Conservation (phyloP, 2,329 filamentous ascomycete species). For the Phyllosticta citribraziliensis region DNA sequence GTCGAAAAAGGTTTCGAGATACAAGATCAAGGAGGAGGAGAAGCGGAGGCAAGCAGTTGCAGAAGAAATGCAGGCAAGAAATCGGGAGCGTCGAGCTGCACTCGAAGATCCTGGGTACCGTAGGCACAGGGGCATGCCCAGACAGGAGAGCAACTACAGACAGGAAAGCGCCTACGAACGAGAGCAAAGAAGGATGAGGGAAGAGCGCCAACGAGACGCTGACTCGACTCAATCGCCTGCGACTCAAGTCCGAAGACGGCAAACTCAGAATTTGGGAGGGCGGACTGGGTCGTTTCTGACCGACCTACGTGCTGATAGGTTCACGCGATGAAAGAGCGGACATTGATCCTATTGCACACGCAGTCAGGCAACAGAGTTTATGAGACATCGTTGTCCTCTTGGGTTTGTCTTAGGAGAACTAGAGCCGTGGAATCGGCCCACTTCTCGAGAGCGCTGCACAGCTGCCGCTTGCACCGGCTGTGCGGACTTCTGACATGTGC, state of each 20-base stretch:
- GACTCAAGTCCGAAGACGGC: not conserved
- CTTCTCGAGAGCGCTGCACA: too few species aligned
- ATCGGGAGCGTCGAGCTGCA: not conserved
- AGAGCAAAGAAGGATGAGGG: not conserved
- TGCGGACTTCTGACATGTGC: too few species aligned
- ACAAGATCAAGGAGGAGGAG: conserved; percentile 4
- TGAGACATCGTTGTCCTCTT: too few species aligned
- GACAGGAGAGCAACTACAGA: not conserved
- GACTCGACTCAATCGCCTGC: not conserved
- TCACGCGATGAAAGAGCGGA: too few species aligned
- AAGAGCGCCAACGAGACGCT: not conserved
- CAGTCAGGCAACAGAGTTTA: too few species aligned
- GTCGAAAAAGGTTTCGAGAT: conserved; percentile 1
- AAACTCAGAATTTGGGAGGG: too few species aligned
- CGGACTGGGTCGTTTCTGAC: too few species aligned
- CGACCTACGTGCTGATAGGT: too few species aligned
- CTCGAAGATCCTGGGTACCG: not conserved
- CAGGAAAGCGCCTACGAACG: not conserved
- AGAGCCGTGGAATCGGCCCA: too few species aligned
- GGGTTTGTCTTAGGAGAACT: too few species aligned
- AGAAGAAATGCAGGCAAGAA: not conserved
- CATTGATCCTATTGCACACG: too few species aligned
- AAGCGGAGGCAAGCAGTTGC: not conserved
- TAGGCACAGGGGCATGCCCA: not conserved
- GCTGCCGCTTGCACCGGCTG: too few species aligned